Percentiles rank a stretch among this genome's conserved stretches.
These are phyloP conservation scores for Aspergillus sp. DNA, from an alignment of 2,329 filamentous ascomycete genomes.

Conservation along the genomic window DNA sequence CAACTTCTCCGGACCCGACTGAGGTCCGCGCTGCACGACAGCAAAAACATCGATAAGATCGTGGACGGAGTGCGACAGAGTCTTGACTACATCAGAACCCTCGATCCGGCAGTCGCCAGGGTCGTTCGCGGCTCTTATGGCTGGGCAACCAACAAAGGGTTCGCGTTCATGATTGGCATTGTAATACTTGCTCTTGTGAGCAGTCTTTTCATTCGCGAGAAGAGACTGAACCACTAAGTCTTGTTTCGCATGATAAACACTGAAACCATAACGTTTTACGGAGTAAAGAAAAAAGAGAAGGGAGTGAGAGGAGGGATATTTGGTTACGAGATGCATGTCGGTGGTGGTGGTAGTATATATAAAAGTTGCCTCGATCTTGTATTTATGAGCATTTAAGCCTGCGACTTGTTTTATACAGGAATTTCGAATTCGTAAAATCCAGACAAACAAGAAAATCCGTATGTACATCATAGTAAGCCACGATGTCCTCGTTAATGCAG, in stretches of 20 bases:
- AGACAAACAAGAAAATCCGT: too few species aligned
- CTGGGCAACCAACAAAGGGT: slow-evolving; percentile 46
- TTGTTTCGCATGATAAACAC: not conserved
- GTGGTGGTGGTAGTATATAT: too few species aligned
- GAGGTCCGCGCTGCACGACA: slow-evolving; percentile 46
- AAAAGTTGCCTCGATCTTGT: too few species aligned
- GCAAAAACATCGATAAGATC: slow-evolving; percentile 57
- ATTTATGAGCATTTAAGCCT: too few species aligned
- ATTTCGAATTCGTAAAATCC: too few species aligned
- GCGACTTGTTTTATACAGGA: too few species aligned
- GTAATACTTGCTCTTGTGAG: slow-evolving; percentile 43
- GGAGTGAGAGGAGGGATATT: too few species aligned
- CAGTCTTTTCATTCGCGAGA: slow-evolving; percentile 52
- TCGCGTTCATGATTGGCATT: slow-evolving; percentile 45
- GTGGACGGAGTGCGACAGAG: slow-evolving; percentile 63
- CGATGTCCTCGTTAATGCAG: not conserved
- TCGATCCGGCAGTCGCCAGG: slow-evolving; percentile 54
- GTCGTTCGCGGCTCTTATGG: slow-evolving; percentile 64
- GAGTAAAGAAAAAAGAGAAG: too few species aligned
- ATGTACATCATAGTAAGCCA: not conserved
- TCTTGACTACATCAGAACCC: slow-evolving; percentile 59
- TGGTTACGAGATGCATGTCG: too few species aligned
- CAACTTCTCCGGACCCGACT: slow-evolving; percentile 57
- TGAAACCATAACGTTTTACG: not conserved
- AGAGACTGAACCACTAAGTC: slow-evolving; percentile 39